Base-by-base conservation (phyloP, 768 basidiomycete species). In the Tricholomella constricta region DNA sequence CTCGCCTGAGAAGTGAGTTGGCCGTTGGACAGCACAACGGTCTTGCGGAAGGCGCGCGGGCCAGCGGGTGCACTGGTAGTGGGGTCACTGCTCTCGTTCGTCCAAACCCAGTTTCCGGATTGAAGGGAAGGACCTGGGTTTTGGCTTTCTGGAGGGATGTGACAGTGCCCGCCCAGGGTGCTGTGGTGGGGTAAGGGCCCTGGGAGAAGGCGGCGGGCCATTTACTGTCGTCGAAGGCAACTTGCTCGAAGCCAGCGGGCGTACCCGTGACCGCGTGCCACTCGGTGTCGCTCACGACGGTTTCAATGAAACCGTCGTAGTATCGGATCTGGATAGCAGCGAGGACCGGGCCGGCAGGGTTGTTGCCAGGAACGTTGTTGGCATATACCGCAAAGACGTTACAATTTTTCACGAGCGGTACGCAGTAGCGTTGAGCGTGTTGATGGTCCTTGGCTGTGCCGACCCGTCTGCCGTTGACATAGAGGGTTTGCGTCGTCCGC, bases 361-460 rank as follows among this genome's bases (percentile, higher is more conserved):
- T 60, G 43, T 65, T 64, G 20, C 52, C 35, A 11, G 52, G n/a
- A n/a, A n/a, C 32, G 26, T 58, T 61, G 35, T 43, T 37, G 9
- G 59, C 69, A 4, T 61, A 56, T 9, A 72, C 61, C 7, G 72
- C 69, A 37, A 74, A 72, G 41, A 69, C 65, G 40, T 72, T 74
- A 56, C 63, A 63, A 6, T 51, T 45, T 2, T 66, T 50, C 1
- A 40, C 54, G 34, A 72, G 60, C 11, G 61, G 54, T n/a, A 70
- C 66, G 25, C 67, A 70, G 51, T 69, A 72, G 9, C 58, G 52
- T 22, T 70, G 59, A 1, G 70, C 62, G 10, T 45, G 19, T 8
- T 19, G 36, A 46, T 53, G 65, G 26, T 63, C 47, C 27, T 34
- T 29, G 1, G 62, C 63, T 0, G 53, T 54, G 14, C 69, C 71